Percentiles rank a stretch among this genome's conserved stretches.
Conservation (phyloP, 495 filamentous ascomycete species). For the Aspergillus conjunctus region DNA sequence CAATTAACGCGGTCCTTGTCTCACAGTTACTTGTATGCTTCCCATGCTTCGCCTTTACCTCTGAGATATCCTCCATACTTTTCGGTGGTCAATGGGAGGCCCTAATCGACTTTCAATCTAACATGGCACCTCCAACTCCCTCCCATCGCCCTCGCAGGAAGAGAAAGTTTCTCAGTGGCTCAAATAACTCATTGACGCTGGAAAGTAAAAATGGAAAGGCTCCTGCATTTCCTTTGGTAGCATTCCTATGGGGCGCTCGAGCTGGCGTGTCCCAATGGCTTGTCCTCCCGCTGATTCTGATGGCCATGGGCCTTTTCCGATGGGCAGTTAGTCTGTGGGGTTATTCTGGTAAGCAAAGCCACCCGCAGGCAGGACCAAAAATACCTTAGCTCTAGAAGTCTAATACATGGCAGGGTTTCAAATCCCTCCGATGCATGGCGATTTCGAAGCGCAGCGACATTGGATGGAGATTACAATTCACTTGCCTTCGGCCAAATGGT, state of each 20-base stretch:
- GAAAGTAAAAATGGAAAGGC: slow-evolving; percentile 43
- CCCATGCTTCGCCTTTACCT: too few relatives aligned
- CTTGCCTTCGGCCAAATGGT: slow-evolving; percentile 91
- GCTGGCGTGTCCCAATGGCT: slow-evolving; percentile 90
- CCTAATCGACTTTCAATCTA: slow-evolving; percentile 19
- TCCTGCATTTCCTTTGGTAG: slow-evolving; percentile 81
- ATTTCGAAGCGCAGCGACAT: slow-evolving; percentile 96
- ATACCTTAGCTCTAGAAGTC: background rate
- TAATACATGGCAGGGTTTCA: slow-evolving; percentile 62
- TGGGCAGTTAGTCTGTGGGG: slow-evolving; percentile 93
- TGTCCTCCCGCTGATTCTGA: slow-evolving; percentile 79
- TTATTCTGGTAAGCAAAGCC: slow-evolving; percentile 72
- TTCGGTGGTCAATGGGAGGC: slow-evolving; percentile 32
- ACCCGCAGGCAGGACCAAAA: background rate
- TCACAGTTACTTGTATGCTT: too few relatives aligned
- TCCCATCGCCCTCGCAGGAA: slow-evolving; percentile 63
- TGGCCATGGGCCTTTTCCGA: slow-evolving; percentile 86
- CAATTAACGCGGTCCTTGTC: too few relatives aligned
- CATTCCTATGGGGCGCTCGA: slow-evolving; percentile 88
- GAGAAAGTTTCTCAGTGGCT: slow-evolving; percentile 53
- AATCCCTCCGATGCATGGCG: slow-evolving; percentile 88
- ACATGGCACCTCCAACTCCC: slow-evolving; percentile 37
- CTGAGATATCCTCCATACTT: background rate
- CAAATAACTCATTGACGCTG: slow-evolving; percentile 53
- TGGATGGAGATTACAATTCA: slow-evolving; percentile 98